A percentile compares a stretch with the other conserved stretches of the same genome.
phyloP scores from a whole-genome alignment of 2,329 filamentous ascomycete species.

The Blumeriella jaapii region DNA sequence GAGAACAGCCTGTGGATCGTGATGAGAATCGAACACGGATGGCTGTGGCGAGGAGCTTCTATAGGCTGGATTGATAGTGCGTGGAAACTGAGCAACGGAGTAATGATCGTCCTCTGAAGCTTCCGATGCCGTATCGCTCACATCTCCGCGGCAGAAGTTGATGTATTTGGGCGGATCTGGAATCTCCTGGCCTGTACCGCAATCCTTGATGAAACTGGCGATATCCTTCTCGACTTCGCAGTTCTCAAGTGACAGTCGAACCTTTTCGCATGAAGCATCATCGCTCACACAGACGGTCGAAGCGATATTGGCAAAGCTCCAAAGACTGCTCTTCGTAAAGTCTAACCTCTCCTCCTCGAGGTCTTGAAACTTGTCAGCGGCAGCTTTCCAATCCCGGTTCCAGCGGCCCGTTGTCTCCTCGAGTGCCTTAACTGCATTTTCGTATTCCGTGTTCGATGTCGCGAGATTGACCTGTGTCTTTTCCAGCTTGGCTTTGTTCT shows the following conservation, averaged over 20 bases:
- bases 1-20: constrained; percentile 68
- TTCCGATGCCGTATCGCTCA: constrained; percentile 70
- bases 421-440: constrained; percentile 80
- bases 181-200: constrained; percentile 90
- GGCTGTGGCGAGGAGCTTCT: constrained; percentile 93
- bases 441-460: constrained; percentile 84
- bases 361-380: constrained; percentile 98
- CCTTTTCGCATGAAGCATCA: constrained; percentile 92
- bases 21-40: constrained; percentile 83
- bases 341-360: constrained; percentile 94
- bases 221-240: constrained; percentile 98
- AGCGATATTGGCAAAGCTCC: constrained; percentile 95
- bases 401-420: constrained; percentile 92
- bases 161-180: constrained; percentile 96
- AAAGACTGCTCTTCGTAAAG: constrained; percentile 94
- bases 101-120: constrained; percentile 79
- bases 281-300: constrained; percentile 97
- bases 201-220: constrained; percentile 72
- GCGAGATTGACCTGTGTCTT: constrained; percentile 97
- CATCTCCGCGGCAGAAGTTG: constrained; percentile 90
- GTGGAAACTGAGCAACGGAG: constrained; percentile 89
- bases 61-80: constrained; percentile 91
- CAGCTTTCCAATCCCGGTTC: constrained; percentile 98
- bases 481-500: constrained; percentile 97
- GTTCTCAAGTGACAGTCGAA: constrained; percentile 81